Conservation (phyloP, 345 rosid genomes). For the Kandelia obovata region DNA sequence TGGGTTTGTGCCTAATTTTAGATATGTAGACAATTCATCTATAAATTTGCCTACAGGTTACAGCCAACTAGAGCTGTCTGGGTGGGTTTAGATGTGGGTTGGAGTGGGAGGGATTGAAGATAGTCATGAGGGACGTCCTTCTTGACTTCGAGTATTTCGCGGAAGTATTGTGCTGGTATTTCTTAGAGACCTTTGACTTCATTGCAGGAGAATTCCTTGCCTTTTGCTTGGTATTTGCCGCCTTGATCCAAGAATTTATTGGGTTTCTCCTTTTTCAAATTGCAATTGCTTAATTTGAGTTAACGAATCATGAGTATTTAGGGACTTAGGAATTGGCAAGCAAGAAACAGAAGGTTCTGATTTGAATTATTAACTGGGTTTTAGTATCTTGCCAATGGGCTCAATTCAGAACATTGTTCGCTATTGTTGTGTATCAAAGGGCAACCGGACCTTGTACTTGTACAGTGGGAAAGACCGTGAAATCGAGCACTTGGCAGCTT, state of each 20-base stretch:
- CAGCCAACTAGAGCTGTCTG: not conserved
- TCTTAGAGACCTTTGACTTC: slow-evolving; percentile 26
- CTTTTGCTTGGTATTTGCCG: slow-evolving; percentile 18
- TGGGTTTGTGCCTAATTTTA: slow-evolving; percentile 16
- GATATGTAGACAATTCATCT: not conserved
- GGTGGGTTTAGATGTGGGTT: not conserved
- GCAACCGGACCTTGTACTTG: slow-evolving; percentile 46
- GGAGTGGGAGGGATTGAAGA: slow-evolving; percentile 5
- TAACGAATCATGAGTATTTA: not conserved
- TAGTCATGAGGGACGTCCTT: slow-evolving; percentile 34
- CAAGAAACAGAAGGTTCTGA: not conserved
- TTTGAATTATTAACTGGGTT: slow-evolving; percentile 9
- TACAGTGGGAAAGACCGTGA: slow-evolving; percentile 54
- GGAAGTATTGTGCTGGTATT: slow-evolving; percentile 31
- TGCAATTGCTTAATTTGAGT: slow-evolving; percentile 21
- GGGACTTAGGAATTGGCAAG: not conserved
- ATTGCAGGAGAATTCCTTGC: slow-evolving; percentile 22
- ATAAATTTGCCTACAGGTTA: slow-evolving; percentile 4
- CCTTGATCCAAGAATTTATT: slow-evolving; percentile 19
- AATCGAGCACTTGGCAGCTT: slow-evolving; percentile 48
- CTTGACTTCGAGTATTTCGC: slow-evolving; percentile 30
- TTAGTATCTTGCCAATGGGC: slow-evolving; percentile 36
- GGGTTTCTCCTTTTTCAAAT: slow-evolving; percentile 20
- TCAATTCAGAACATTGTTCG: slow-evolving; percentile 58
- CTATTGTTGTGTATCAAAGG: slow-evolving; percentile 66